Percentiles rank a stretch among this genome's conserved stretches.
Conservation (phyloP, 257 asterid species). For the Plantago major region DNA sequence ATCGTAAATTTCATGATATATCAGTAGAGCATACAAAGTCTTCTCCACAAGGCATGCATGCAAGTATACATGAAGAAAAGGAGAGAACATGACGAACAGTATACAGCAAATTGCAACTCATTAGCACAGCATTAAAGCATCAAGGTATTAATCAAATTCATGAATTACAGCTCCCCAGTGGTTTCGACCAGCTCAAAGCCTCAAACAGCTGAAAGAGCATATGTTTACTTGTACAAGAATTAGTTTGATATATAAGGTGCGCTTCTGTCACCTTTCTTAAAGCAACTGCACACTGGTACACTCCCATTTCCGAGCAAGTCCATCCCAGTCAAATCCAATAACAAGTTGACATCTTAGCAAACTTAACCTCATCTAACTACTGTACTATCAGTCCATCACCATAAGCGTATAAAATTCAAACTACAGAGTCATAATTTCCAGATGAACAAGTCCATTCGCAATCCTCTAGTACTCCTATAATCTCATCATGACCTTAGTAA, state of each 20-base stretch:
- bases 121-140: constrained; percentile 4
- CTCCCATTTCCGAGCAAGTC: not conserved
- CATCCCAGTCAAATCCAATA: too few species aligned
- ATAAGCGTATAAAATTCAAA: too few species aligned
- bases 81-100: too few species aligned
- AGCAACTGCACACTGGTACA: not conserved
- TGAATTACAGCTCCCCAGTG: not conserved
- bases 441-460: too few species aligned
- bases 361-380: too few species aligned
- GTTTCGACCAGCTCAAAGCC: not conserved
- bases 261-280: not conserved
- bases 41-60: constrained; percentile 7
- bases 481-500: too few species aligned
- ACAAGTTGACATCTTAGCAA: too few species aligned
- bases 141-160: not conserved
- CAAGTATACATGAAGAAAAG: constrained; percentile 4
- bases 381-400: too few species aligned
- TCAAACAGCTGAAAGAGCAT: not conserved
- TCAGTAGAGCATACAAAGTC: not conserved
- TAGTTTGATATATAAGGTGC: not conserved
- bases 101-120: not conserved
- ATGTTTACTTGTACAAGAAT: not conserved
- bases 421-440: too few species aligned
- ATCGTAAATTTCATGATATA: not conserved
- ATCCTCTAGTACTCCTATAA: too few species aligned